Evolutionary conservation across 2,329 filamentous ascomycete genomes (phyloP), one percentile per base, ranked within the genome.

Genomic region (Nothopassalora personata): DNA sequence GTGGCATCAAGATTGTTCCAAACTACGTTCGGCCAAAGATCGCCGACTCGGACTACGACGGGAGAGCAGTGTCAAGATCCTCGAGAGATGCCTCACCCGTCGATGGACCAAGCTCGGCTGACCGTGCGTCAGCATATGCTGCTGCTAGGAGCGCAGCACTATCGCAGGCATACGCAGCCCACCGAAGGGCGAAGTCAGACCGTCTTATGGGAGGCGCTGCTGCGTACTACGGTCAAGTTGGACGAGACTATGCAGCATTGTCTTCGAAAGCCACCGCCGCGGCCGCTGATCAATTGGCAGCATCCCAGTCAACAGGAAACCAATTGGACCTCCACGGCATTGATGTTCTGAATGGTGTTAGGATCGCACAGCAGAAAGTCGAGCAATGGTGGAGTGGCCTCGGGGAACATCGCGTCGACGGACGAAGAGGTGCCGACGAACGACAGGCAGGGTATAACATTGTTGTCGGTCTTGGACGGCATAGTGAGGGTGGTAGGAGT

Each of bases 321-420:
- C 77, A 80, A 19, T 78, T 95, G 7, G 93, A 97, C 72, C 77
- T 97, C 28, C 93, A 97, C 72, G 90, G 91, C 5, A 85, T 96
- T 5, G 86, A 81, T 48, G 91, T 97, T 1, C 79, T 85, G 52
- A 89, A 96, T 71, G 93, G 89, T 1, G 85, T 91, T 31, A 81
- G 89, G 3, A 96, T 97, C 64, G 86, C 89, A 1, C 81, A 83
- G 31, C 80, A 86, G 50, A 81, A 81, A 39, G 87, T 89, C 0
- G 79, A 82, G 64, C 72, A 71, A 9, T 97, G 93, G 93, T 97
- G 91, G 92, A 77, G 84, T 18, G 75, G 75, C 0, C 75, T 91
- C 8, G 89, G 89, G 0, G 88, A 92, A 69, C 79, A 80, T 52
- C 83, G 83, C 63, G 80, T 81, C 49, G 79, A 72, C 58, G 79